Conservation (phyloP, 179 eudicot species). For the Dionaea muscipula region DNA sequence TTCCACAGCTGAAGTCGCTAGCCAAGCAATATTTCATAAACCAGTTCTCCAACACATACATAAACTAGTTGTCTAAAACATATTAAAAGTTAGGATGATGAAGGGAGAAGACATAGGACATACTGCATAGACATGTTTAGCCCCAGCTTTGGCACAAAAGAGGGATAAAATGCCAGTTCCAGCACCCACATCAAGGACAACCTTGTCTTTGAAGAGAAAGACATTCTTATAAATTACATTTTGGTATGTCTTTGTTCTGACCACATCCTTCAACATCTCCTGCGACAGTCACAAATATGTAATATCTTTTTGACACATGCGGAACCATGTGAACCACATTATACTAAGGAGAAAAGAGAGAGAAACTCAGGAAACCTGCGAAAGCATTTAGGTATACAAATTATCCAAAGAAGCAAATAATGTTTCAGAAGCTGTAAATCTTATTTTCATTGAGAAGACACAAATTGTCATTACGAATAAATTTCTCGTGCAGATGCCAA, state of each 20-base stretch:
- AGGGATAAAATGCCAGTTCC: constrained; percentile 96
- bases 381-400: neutral
- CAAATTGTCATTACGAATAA: no score
- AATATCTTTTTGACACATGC: neutral
- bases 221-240: constrained; percentile 70
- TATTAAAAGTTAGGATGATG: no score
- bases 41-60: no score
- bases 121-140: constrained; percentile 98
- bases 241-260: constrained; percentile 93
- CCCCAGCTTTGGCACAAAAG: constrained; percentile 96
- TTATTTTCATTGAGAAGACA: no score
- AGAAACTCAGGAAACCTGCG: neutral
- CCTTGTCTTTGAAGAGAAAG: constrained; percentile 76
- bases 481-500: no score
- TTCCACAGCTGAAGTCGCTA: no score
- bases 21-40: no score
- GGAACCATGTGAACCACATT: neutral
- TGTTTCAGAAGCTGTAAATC: neutral
- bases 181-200: constrained; percentile 97
- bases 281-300: constrained; percentile 22
- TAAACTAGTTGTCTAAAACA: no score
- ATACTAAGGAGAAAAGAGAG: neutral
- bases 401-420: neutral
- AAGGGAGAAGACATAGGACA: constrained; percentile 8
- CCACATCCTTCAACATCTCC: constrained; percentile 95